These are phyloP conservation scores for Cladophialophora chaetospira DNA, from an alignment of 2,329 filamentous ascomycete species.

Conservation along the genomic window DNA sequence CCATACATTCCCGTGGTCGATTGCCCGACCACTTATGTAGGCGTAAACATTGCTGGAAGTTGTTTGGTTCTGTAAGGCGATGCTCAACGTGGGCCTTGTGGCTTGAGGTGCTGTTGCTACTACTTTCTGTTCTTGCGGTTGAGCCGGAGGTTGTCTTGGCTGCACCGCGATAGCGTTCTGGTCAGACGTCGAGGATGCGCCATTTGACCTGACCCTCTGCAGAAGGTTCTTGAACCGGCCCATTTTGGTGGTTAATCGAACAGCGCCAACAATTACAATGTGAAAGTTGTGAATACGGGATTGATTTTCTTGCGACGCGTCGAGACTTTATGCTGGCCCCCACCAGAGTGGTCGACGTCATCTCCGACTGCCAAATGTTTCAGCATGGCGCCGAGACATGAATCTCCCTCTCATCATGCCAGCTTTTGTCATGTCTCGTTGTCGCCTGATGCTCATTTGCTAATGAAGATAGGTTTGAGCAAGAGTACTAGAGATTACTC, in stretches of 20 bases:
- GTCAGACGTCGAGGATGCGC: not conserved
- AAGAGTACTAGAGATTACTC: not conserved
- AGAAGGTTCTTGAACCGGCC: slow-evolving; percentile 10
- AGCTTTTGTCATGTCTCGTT: slow-evolving; percentile 11
- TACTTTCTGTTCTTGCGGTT: slow-evolving; percentile 1
- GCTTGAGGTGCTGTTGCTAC: slow-evolving; percentile 2
- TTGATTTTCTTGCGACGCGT: not conserved
- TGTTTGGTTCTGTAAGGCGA: slow-evolving; percentile 68
- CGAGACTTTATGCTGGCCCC: not conserved
- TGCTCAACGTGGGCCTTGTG: slow-evolving; percentile 52
- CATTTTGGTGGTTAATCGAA: slow-evolving; percentile 15
- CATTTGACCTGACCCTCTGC: not conserved
- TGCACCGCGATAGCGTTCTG: slow-evolving; percentile 16
- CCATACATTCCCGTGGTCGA: slow-evolving; percentile 61
- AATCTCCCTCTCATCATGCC: not conserved
- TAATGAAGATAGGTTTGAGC: not conserved
- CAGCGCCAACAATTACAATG: too few species aligned
- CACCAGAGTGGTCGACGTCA: slow-evolving; percentile 4
- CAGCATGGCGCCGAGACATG: slow-evolving; percentile 2
- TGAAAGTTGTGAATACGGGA: too few species aligned
- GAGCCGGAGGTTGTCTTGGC: slow-evolving; percentile 6
- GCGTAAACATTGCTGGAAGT: slow-evolving; percentile 63
- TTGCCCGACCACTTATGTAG: slow-evolving; percentile 68
- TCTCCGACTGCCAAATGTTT: not conserved
- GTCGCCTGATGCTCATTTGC: slow-evolving; percentile 23